Evolutionary conservation across 2,329 filamentous ascomycete genomes (phyloP), one percentile per base, ranked within the genome.

Genomic region (Emergomyces pasteurianus): DNA sequence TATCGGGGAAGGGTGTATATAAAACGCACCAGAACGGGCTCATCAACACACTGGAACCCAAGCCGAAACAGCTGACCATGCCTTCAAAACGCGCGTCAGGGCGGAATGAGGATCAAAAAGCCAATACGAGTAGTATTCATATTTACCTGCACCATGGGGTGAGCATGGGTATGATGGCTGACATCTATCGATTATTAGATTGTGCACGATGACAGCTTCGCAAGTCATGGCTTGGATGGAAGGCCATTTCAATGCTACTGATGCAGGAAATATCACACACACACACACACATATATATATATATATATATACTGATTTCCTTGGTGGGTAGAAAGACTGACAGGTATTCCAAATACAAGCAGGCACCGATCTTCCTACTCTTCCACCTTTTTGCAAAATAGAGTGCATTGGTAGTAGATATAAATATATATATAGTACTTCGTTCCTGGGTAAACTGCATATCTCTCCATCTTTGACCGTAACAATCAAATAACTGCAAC

Each of bases 191-290:
- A 86, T 67, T 75, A 74, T 86, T 68, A 74, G 78, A 14, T 84
- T 87, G 0, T 74, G 80, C 9, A 82, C 82, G 0, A 79, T 83
- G 0, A 70, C 75, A 0, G 79, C 80, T 0, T 68, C 87, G 57
- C 74, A 84, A 34, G 84, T 86, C 2, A 84, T 87, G 0, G 84
- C 87, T 72, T 84, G 83, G 0, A 81, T 77, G 28, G 76, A 81
- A 0, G 86, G 82, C 61, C 81, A 83, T 81, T 65, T 65, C 79
- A 31, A 75, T 77, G 3, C 68, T 80, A 0, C 77, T 81, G 0
- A 78, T 42, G 40, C 6, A 42, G 40, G n/a, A n/a, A 42, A n/a
- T n/a, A n/a, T n/a, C n/a, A n/a, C n/a, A n/a, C n/a, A n/a, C n/a
- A 31, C 7, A 7, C 31, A 31, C 31, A 31, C 7, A 7, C 31